Evolutionary conservation across 73 alveolate species (phyloP), one percentile per base, ranked within the genome.

Genomic region (Paramecium bursaria): DNA sequence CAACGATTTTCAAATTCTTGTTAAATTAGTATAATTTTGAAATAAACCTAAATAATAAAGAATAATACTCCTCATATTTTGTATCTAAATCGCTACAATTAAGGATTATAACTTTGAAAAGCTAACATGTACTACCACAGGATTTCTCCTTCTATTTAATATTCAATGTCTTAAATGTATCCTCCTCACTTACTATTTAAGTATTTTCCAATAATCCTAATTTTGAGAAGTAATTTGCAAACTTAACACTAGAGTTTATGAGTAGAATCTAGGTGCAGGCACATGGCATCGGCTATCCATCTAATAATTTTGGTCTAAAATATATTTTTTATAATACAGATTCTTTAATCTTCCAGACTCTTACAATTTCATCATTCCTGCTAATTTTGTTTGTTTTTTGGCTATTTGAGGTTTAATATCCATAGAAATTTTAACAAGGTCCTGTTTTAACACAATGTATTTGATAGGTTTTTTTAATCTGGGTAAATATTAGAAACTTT

Each of bases 61-160:
- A n/a, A n/a, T n/a, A n/a, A n/a, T 67, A 67, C 82, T 67, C 82
- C 6, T 67, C 82, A 35, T 67, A 67, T 39, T 67, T 67, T 0
- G 44, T 35, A 39, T 42, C 44, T 9, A 11, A 26, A 67, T 67
- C 44, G 0, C 50, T 25, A 7, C 82, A 67, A 67, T 67, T 67
- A 39, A 67, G 33, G 23, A 35, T 30, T 6, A 67, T 19, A 25
- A 21, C 21, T 2, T 67, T 67, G 9, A 7, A 67, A 15, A 44
- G 60, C 7, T 21, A 11, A 26, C 82, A 67, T 35, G 60, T 57
- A 15, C 21, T 35, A 67, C 30, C 17, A 30, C 15, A 52, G 33
- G 82, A 67, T 33, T 67, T n/a, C 61, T 67, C 82, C 44, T 67
- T 31, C 7, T 30, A 22, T 67, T 67, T 67, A 14, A 67, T 67